Conservation (phyloP, 2,329 filamentous ascomycete genomes). For the Stemphylium vesicarium region DNA sequence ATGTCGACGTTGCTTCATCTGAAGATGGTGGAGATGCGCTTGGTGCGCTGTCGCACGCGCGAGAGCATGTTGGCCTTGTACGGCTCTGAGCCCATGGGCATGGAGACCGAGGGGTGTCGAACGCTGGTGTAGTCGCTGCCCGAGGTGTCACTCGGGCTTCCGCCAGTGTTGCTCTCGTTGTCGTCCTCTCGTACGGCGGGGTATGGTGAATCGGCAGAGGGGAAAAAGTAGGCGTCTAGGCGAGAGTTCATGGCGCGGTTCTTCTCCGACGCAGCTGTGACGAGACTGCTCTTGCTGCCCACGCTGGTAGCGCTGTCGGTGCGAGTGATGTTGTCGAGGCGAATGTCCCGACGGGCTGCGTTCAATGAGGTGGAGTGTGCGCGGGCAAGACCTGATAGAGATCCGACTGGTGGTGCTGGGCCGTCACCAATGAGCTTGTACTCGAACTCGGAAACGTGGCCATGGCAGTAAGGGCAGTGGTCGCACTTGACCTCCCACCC, state of each 20-base stretch:
- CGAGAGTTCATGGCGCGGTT: constrained; percentile 49
- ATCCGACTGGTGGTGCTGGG: constrained; percentile 48
- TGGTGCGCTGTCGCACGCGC: constrained; percentile 45
- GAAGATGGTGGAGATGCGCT: constrained; percentile 48
- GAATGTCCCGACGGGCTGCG: constrained; percentile 46
- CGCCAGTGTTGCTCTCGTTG: constrained; percentile 34
- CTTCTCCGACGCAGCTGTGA: constrained; percentile 46
- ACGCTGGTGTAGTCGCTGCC: constrained; percentile 42
- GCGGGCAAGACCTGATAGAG: constrained; percentile 46
- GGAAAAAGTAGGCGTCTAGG: constrained; percentile 49
- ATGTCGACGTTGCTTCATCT: constrained; percentile 28
- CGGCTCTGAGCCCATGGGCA: constrained; percentile 33
- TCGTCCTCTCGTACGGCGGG: constrained; percentile 38
- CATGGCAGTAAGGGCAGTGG: constrained; percentile 56
- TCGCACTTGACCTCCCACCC: constrained; percentile 59
- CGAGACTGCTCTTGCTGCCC: constrained; percentile 41
- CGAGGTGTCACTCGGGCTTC: constrained; percentile 45
- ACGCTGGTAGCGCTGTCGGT: constrained; percentile 48
- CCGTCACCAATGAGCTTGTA: constrained; percentile 55
- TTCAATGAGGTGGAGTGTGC: constrained; percentile 49
- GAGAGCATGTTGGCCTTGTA: constrained; percentile 43
- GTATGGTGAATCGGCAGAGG: constrained; percentile 34
- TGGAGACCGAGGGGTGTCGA: constrained; percentile 40
- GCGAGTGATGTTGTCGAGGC: constrained; percentile 45
- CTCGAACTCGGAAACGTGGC: constrained; percentile 50